Percentiles rank a stretch among this genome's conserved stretches.
Conservation (phyloP, 1,284 basidiomycete genomes). For the Golubevia sp. region DNA sequence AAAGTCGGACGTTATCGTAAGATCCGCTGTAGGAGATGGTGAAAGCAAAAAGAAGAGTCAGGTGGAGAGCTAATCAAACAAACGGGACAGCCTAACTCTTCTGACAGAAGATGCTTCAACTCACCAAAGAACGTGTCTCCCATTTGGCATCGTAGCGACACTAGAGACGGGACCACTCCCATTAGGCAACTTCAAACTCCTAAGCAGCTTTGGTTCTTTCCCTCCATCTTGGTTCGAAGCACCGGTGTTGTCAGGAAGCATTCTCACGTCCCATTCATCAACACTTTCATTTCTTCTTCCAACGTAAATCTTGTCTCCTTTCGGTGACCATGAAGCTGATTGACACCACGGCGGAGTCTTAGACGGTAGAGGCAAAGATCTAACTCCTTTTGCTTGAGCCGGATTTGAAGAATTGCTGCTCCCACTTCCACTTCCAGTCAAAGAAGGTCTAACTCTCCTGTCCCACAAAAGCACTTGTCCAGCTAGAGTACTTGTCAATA, state of each 20-base stretch:
- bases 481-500: conserved; percentile 88
- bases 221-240: neutral
- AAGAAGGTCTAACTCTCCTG: conserved; percentile 65
- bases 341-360: conserved; percentile 95
- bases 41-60: conserved; percentile 5
- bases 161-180: conserved; percentile 91
- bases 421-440: neutral
- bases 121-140: conserved; percentile 84
- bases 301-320: conserved; percentile 85
- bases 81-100: neutral
- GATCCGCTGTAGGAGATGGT: conserved; percentile 71
- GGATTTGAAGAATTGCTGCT: neutral
- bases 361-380: conserved; percentile 81
- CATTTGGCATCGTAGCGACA: conserved; percentile 86
- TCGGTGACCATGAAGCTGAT: conserved; percentile 73
- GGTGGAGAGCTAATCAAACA: neutral
- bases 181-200: conserved; percentile 79
- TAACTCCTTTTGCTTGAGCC: conserved; percentile 68
- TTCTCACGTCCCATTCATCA: conserved; percentile 85
- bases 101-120: conserved; percentile 29
- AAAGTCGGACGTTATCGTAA: conserved; percentile 88
- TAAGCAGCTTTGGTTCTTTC: conserved; percentile 74
- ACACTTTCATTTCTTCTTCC: conserved; percentile 88
- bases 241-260: conserved; percentile 17
- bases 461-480: conserved; percentile 94